phyloP scores from a whole-genome alignment of 2,329 filamentous ascomycete genomes.

The Monosporascus sp. region DNA sequence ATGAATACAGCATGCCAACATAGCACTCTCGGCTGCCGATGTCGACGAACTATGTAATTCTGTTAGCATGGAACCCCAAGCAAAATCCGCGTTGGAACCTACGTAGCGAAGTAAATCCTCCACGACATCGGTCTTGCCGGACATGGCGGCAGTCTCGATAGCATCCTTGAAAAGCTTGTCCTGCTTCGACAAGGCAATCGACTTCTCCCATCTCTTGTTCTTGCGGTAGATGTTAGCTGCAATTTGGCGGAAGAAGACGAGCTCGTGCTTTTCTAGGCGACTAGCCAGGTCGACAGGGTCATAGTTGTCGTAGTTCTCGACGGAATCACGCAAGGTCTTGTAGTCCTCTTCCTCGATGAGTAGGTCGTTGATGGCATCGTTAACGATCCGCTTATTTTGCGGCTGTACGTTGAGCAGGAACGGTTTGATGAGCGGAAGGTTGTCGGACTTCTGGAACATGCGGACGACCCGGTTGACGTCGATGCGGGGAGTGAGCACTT shows the following conservation, averaged over 20 bases:
- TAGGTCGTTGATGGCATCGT: conserved; percentile 95
- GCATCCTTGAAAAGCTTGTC: conserved; percentile 99
- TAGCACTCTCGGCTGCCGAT: conserved; percentile 99
- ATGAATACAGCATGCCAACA: conserved; percentile 98
- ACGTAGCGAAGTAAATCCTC: conserved; percentile 96
- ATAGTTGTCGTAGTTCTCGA: conserved; percentile 99
- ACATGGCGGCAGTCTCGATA: conserved; percentile 94
- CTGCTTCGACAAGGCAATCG: conserved; percentile 94
- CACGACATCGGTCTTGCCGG: conserved; percentile 83
- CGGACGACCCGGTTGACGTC: conserved; percentile 99
- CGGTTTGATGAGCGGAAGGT: conserved; percentile 95
- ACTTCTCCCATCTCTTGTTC: conserved; percentile 99
- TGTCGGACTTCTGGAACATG: conserved; percentile 98
- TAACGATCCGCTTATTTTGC: conserved; percentile 97
- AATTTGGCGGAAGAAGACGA: conserved; percentile 99
- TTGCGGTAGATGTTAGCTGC: conserved; percentile 98
- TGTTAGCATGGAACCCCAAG: conserved; percentile 26
- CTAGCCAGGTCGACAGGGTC: conserved; percentile 89
- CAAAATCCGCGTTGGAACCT: conserved; percentile 45
- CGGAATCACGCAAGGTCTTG: conserved; percentile 95
- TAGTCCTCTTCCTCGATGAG: conserved; percentile 99
- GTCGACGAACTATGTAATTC: conserved; percentile 75
- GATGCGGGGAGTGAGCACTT: conserved; percentile 85
- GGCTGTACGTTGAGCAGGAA: conserved; percentile 94
- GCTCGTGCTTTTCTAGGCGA: conserved; percentile 92